These are phyloP conservation scores for Paradendryphiella salina DNA, from an alignment of 2,329 filamentous ascomycete species.

Conservation along the genomic window DNA sequence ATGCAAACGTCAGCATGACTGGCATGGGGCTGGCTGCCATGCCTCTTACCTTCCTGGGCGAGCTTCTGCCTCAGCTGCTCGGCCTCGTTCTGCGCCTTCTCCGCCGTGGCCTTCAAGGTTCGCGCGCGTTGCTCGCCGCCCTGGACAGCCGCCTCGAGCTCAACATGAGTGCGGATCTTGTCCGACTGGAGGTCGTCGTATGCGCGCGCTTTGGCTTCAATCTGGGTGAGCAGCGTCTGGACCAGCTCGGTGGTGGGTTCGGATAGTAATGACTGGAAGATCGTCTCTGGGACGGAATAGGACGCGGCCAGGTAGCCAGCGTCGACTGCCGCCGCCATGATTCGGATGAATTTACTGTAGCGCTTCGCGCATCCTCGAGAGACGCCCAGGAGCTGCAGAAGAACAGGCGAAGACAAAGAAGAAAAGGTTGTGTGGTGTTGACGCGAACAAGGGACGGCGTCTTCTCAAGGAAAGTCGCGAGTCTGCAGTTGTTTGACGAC, in stretches of 20 bases:
- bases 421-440: conserved; percentile 19
- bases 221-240: conserved; percentile 70
- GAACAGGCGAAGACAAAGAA: conserved; percentile 30
- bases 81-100: conserved; percentile 81
- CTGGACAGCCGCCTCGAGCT: conserved; percentile 87
- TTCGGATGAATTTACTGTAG: conserved; percentile 24
- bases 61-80: conserved; percentile 80
- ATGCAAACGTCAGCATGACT: conserved; percentile 20
- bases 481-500: conserved; percentile 27
- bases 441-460: conserved; percentile 22
- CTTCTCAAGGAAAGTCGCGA: conserved; percentile 21
- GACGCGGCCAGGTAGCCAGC: conserved; percentile 73
- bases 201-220: conserved; percentile 79
- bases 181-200: conserved; percentile 80
- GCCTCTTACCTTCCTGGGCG: conserved; percentile 72
- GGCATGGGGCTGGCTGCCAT: not conserved
- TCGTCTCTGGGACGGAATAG: conserved; percentile 68
- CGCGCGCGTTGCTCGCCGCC: conserved; percentile 81
- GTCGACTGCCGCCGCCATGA: conserved; percentile 68
- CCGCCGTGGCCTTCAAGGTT: conserved; percentile 76
- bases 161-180: conserved; percentile 86
- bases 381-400: conserved; percentile 2
- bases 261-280: conserved; percentile 63
- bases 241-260: conserved; percentile 79
- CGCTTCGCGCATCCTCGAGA: conserved; percentile 29